phyloP scores from a whole-genome alignment of 768 basidiomycete genomes.

The Pulveroboletus sp. region DNA sequence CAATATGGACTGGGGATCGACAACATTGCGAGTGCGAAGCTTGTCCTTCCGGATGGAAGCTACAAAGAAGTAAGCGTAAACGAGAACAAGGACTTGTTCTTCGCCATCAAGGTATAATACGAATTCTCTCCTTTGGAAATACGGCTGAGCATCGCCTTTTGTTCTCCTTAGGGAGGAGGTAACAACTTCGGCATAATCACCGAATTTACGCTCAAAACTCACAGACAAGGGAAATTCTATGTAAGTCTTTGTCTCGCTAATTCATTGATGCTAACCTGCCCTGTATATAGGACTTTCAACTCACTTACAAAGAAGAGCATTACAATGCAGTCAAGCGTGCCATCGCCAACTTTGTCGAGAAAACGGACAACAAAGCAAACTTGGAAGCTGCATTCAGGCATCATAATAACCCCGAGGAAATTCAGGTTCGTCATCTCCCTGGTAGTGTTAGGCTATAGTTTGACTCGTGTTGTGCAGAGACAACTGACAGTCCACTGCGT shows the following conservation, averaged over 20 bases:
- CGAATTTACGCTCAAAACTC: conserved; percentile 19
- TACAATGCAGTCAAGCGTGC: conserved; percentile 1
- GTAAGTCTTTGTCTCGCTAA: conserved; percentile 1
- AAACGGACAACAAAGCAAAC: conserved; percentile 10
- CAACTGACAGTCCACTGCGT: conserved; percentile 2
- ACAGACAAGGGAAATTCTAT: conserved; percentile 12
- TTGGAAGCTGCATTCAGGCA: conserved; percentile 6
- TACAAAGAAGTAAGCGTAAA: neutral
- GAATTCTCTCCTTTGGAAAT: neutral
- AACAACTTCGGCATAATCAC: conserved; percentile 32
- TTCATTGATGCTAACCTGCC: neutral
- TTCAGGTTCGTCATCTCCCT: conserved; percentile 1
- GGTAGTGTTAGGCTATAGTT: neutral
- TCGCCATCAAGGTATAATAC: conserved; percentile 6
- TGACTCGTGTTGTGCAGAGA: neutral
- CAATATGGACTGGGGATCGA: conserved; percentile 34
- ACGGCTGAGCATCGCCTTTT: neutral
- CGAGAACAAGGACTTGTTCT: conserved; percentile 6
- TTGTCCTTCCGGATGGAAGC: conserved; percentile 30
- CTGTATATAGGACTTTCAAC: conserved; percentile 1
- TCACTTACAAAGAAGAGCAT: conserved; percentile 2
- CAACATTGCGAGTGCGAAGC: conserved; percentile 25
- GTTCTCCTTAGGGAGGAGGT: conserved; percentile 15
- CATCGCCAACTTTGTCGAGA: neutral
- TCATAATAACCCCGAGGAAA: neutral